A percentile compares a stretch with the other conserved stretches of the same genome.
These are phyloP conservation scores for Chenopodium suecicum DNA, from an alignment of 148 eudicot genomes.

Conservation along the genomic window DNA sequence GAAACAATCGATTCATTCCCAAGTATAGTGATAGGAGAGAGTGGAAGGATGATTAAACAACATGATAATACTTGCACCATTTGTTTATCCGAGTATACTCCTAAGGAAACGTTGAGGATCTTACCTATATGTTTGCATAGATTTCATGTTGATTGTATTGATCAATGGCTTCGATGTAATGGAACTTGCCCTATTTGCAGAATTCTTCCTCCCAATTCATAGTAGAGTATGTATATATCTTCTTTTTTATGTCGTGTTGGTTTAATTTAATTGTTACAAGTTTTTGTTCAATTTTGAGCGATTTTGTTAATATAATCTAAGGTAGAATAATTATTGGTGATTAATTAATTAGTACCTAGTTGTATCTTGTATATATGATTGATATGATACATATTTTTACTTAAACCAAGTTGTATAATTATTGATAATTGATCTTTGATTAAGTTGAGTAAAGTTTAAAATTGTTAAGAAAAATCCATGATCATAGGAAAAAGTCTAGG, in stretches of 20 bases:
- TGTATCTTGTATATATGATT: too few species aligned
- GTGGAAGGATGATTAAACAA: constrained; percentile 29
- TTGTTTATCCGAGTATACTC: constrained; percentile 29
- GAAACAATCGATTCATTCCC: constrained; percentile 25
- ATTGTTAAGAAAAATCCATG: too few species aligned
- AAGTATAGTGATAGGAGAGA: constrained; percentile 23
- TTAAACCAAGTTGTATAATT: background rate
- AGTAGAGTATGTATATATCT: background rate
- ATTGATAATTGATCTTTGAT: background rate
- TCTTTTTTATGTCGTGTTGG: background rate
- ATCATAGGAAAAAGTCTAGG: background rate
- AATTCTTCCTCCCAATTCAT: constrained; percentile 20
- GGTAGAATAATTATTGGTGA: background rate
- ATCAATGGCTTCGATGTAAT: constrained; percentile 33
- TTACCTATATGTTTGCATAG: constrained; percentile 33
- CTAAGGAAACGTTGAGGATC: constrained; percentile 31
- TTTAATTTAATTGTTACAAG: background rate
- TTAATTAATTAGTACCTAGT: background rate
- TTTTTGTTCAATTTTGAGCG: background rate
- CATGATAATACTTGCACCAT: constrained; percentile 28
- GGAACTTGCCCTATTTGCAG: constrained; percentile 37
- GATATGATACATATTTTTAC: too few species aligned
- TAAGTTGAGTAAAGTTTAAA: background rate
- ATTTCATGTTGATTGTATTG: constrained; percentile 33
- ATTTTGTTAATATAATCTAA: background rate